Conservation (phyloP, 805 yeast genomes). For the Wickerhamomyces strasburgensis region DNA sequence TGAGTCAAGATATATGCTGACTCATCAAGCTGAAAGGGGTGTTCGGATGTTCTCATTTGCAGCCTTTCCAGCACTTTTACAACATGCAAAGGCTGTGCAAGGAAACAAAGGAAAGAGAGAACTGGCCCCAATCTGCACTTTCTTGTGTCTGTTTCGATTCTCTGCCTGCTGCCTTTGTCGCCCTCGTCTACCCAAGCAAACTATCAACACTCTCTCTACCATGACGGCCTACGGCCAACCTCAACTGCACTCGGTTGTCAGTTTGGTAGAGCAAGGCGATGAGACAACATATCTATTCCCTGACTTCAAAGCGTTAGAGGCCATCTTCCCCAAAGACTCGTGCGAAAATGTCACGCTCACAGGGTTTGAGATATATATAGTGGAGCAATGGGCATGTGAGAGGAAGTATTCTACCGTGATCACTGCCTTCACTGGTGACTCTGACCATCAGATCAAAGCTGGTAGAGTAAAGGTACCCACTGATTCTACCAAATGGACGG, state of each 20-base stretch:
- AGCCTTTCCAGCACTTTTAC: too few species aligned
- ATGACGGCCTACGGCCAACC: too few species aligned
- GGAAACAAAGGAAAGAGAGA: too few species aligned
- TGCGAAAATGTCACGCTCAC: slow-evolving; percentile 45
- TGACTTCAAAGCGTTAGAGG: slow-evolving; percentile 50
- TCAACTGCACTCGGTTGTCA: not conserved
- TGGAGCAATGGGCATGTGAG: slow-evolving; percentile 90
- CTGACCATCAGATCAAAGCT: slow-evolving; percentile 57
- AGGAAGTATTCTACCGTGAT: slow-evolving; percentile 64
- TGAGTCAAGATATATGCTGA: too few species aligned
- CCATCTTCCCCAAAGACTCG: slow-evolving; percentile 36
- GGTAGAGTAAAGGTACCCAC: slow-evolving; percentile 49
- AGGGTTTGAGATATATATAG: slow-evolving; percentile 87
- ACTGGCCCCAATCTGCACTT: too few species aligned
- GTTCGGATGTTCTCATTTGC: too few species aligned
- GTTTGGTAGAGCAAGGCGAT: not conserved
- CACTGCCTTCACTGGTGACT: slow-evolving; percentile 82
- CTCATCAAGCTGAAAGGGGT: too few species aligned
- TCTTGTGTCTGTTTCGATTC: too few species aligned
- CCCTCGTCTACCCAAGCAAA: too few species aligned
- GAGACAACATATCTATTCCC: slow-evolving; percentile 39
- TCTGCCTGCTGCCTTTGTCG: too few species aligned
- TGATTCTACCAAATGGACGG: slow-evolving; percentile 29
- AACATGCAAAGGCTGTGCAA: too few species aligned
- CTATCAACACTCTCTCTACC: too few species aligned